A percentile compares a stretch with the other conserved stretches of the same genome.
Conservation (phyloP, 495 filamentous ascomycete genomes). For the Daldinia grandis region DNA sequence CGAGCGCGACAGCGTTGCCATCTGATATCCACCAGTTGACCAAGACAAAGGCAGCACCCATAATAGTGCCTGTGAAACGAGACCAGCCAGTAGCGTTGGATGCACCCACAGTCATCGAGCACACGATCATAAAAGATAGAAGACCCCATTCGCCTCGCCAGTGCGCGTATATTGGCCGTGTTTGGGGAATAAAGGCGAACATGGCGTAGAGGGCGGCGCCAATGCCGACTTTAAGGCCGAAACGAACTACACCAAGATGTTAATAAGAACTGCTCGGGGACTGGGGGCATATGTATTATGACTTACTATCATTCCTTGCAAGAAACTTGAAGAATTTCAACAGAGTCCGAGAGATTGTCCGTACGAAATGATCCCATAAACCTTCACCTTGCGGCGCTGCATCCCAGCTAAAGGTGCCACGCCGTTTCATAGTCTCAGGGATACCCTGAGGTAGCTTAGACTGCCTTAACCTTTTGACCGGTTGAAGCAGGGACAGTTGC, state of each 20-base stretch:
- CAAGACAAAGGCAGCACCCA: slow-evolving; percentile 80
- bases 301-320: slow-evolving; percentile 61
- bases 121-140: slow-evolving; percentile 97
- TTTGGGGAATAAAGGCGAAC: slow-evolving; percentile 81
- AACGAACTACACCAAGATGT: slow-evolving; percentile 58
- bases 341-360: slow-evolving; percentile 49
- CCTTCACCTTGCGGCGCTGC: slow-evolving; percentile 46
- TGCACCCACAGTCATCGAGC: slow-evolving; percentile 95
- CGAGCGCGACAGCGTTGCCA: slow-evolving; percentile 76
- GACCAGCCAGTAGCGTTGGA: slow-evolving; percentile 90
- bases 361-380: slow-evolving; percentile 46
- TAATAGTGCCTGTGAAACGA: slow-evolving; percentile 85
- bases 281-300: neutral
- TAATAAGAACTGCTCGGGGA: slow-evolving; percentile 35
- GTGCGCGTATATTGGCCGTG: slow-evolving; percentile 79
- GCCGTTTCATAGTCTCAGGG: slow-evolving; percentile 55
- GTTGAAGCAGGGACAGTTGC: slow-evolving; percentile 50
- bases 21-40: slow-evolving; percentile 77
- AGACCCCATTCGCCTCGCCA: slow-evolving; percentile 98
- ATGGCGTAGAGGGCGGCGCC: slow-evolving; percentile 88
- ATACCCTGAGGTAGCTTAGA: slow-evolving; percentile 58
- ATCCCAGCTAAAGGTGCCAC: slow-evolving; percentile 55
- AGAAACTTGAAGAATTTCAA: slow-evolving; percentile 52
- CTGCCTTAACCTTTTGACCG: slow-evolving; percentile 51
- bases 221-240: slow-evolving; percentile 90